Percentiles rank a stretch among this genome's conserved stretches.
Conservation (phyloP, 108 stramenopile genomes). For the Fistulifera pelliculosa region DNA sequence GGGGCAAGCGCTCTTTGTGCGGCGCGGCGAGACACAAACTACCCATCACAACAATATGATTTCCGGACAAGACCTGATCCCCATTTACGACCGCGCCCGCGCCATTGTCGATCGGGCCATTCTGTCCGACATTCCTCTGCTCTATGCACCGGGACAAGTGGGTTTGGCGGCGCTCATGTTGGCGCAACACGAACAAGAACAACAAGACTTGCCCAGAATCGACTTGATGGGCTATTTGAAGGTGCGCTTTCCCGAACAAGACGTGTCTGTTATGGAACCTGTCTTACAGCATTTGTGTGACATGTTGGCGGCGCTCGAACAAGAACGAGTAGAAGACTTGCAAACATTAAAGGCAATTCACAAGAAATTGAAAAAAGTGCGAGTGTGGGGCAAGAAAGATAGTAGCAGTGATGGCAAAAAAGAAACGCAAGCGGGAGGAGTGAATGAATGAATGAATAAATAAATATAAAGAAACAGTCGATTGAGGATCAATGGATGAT, state of each 20-base stretch:
- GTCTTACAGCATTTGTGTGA: conserved; percentile 31
- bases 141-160: conserved; percentile 70
- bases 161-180: conserved; percentile 78
- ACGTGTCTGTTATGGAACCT: conserved; percentile 24
- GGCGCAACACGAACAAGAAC: conserved; percentile 66
- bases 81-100: conserved; percentile 70
- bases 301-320: conserved; percentile 44
- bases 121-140: conserved; percentile 61
- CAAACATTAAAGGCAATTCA: conserved; percentile 57
- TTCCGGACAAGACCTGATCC: conserved; percentile 65
- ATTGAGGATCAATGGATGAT: too few species aligned
- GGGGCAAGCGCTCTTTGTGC: conserved; percentile 41
- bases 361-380: conserved; percentile 79
- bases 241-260: conserved; percentile 54
- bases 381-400: conserved; percentile 46
- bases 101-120: conserved; percentile 63
- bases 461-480: too few species aligned
- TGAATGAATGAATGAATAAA: not conserved
- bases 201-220: conserved; percentile 37
- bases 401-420: conserved; percentile 30
- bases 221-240: conserved; percentile 66
- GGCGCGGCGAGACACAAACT: conserved; percentile 22
- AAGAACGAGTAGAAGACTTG: conserved; percentile 56
- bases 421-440: not conserved
- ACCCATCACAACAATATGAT: conserved; percentile 15